Conservation (phyloP, 805 yeast genomes). For the Torulaspora franciscae region DNA sequence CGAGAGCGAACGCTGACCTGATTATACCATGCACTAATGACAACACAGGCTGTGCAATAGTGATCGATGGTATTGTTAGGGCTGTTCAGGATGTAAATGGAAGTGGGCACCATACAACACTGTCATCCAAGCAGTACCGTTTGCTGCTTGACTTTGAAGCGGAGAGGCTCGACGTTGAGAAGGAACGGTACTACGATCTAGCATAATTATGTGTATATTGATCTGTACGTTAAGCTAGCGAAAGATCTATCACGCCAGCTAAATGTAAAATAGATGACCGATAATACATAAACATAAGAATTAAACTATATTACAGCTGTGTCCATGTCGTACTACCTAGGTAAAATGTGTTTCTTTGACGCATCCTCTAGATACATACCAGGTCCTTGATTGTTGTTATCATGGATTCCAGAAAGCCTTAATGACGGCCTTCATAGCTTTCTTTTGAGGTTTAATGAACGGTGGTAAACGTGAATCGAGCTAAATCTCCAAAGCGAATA, state of each 20-base stretch:
- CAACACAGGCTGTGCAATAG: conserved; percentile 26
- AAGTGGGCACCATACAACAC: conserved; percentile 1
- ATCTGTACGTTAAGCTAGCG: not conserved
- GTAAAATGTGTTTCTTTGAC: conserved; percentile 5
- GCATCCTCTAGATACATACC: conserved; percentile 8
- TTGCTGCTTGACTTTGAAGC: conserved; percentile 30
- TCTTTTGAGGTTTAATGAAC: not conserved
- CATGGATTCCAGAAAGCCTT: conserved; percentile 1
- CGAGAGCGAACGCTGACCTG: conserved; percentile 30
- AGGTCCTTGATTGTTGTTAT: conserved; percentile 8
- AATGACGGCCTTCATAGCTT: not conserved
- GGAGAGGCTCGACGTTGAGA: conserved; percentile 32
- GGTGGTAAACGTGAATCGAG: not conserved
- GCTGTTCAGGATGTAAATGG: conserved; percentile 25
- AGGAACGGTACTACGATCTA: conserved; percentile 32
- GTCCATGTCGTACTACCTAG: conserved; percentile 25
- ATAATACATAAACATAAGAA: conserved; percentile 1
- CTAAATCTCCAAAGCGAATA: not conserved
- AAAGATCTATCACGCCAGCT: not conserved
- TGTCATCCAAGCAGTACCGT: conserved; percentile 9
- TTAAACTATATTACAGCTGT: conserved; percentile 9
- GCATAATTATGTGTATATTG: conserved; percentile 5
- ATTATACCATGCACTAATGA: conserved; percentile 33
- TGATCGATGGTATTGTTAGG: conserved; percentile 33
- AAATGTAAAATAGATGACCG: conserved; percentile 3